Evolutionary conservation across 495 filamentous ascomycete genomes (phyloP), one percentile per base, ranked within the genome.

Genomic region (Saxispiralis lemnorum): DNA sequence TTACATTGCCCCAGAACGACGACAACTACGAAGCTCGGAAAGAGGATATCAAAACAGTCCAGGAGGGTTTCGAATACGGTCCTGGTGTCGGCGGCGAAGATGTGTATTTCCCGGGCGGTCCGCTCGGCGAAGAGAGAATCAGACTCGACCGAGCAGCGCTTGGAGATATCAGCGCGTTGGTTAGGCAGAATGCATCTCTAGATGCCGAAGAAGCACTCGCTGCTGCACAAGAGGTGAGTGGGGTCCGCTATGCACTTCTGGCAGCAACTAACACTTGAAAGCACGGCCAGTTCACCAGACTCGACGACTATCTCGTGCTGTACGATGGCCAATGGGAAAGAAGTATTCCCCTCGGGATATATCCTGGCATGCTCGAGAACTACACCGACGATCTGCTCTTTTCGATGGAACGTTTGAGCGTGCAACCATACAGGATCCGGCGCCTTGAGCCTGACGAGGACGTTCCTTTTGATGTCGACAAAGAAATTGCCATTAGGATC

Each of bases 351-450:
- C 17, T 11, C 18, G 57, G 60, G 0, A 39, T 54, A 7, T 44
- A 39, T 31, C 51, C 47, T 28, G 62, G 62, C 28, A 51, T 52
- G 18, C 24, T 56, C 17, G 51, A 56, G 10, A 65, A 65, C 43
- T 65, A 56, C 45, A 65, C 62, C 11, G 46, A 62, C 32, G 62
- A 65, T 34, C 48, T 61, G 2, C 37, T 56, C 14, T 63, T 65
- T 47, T 61, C 60, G 1, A 63, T 65, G 60, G 56, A 63, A 41
- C 45, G 59, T 19, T 43, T 65, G 28, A 62, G 59, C 16, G 39
- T 40, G 32, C 59, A 52, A 30, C 60, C 60, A 5, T 65, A 59
- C 36, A 36, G 46, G 18, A 35, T 59, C 30, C 44, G 45, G 31
- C 51, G 60, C 17, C 51, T 65, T 13, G 36, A 61, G 16, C 57